Evolutionary conservation across 2,329 filamentous ascomycete genomes (phyloP).

Genomic region (Fusarium zealandicum): DNA sequence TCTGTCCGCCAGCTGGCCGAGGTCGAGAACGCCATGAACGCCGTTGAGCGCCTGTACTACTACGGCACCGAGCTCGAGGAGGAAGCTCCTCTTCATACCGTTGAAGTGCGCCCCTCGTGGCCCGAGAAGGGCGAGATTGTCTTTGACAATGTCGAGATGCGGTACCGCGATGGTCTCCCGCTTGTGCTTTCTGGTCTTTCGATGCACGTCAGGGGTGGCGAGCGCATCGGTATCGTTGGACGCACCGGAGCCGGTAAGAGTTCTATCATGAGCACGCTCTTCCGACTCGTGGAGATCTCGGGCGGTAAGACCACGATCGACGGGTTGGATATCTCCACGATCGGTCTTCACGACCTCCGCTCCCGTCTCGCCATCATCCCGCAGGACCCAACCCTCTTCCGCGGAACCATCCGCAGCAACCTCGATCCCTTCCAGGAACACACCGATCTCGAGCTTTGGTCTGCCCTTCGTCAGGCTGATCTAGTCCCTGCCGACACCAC

Average conservation of each 20-base stretch:
- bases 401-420: constrained; percentile 79
- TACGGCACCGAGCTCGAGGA: constrained; percentile 88
- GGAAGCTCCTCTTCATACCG: constrained; percentile 82
- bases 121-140: constrained; percentile 84
- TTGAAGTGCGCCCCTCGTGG: constrained; percentile 78
- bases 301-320: constrained; percentile 70
- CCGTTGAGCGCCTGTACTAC: constrained; percentile 88
- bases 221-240: constrained; percentile 82
- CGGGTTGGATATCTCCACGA: constrained; percentile 72
- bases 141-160: constrained; percentile 79
- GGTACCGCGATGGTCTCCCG: constrained; percentile 75
- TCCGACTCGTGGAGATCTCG: constrained; percentile 74
- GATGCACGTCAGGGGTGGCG: constrained; percentile 77
- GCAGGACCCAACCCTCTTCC: constrained; percentile 84
- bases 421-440: constrained; percentile 84
- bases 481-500: constrained; percentile 65
- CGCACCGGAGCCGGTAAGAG: constrained; percentile 85
- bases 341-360: constrained; percentile 78
- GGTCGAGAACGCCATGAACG: constrained; percentile 98
- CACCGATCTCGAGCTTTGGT: constrained; percentile 79
- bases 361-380: constrained; percentile 83
- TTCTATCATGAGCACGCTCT: constrained; percentile 83
- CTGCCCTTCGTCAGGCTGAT: constrained; percentile 77
- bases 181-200: constrained; percentile 74
- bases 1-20: constrained; percentile 92